Evolutionary conservation across 331 rosid species (phyloP).

Genomic region (Rhamnella rubrinervis): DNA sequence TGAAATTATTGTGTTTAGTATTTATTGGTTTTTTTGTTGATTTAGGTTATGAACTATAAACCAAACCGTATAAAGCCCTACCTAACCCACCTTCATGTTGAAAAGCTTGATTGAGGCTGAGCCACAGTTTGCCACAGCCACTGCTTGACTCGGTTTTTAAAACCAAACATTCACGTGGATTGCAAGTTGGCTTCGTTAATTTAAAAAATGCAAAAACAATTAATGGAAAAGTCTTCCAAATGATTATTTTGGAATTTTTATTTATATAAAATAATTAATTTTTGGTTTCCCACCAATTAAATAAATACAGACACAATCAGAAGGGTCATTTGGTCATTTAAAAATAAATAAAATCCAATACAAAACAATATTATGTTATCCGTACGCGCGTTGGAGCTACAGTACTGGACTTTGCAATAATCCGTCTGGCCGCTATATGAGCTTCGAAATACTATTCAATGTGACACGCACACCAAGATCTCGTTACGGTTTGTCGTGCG

Average conservation of each 20-base stretch:
- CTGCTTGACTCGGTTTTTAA: background rate
- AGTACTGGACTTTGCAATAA: background rate
- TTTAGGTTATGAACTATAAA: too few species aligned
- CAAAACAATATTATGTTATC: conserved; percentile 1
- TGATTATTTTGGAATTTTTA: background rate
- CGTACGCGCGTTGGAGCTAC: conserved; percentile 29
- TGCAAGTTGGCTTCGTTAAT: conserved; percentile 6
- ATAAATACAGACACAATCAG: background rate
- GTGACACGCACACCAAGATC: too few species aligned
- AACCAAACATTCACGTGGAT: conserved; percentile 28
- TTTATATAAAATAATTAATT: background rate
- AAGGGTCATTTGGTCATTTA: conserved; percentile 29
- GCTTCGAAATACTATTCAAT: background rate
- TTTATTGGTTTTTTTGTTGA: too few species aligned
- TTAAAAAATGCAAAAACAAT: background rate
- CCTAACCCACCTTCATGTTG: conserved; percentile 1
- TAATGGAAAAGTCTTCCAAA: background rate
- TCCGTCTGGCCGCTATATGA: background rate
- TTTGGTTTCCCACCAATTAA: background rate
- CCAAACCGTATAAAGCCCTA: background rate
- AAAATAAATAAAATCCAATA: background rate
- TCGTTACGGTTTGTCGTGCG: conserved; percentile 9
- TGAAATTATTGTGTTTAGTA: too few species aligned
- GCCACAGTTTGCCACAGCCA: background rate
- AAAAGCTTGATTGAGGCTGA: background rate